Evolutionary conservation across 306 rosid species (phyloP), one percentile per base, ranked within the genome.

Genomic region (Vachellia pachyceras): DNA sequence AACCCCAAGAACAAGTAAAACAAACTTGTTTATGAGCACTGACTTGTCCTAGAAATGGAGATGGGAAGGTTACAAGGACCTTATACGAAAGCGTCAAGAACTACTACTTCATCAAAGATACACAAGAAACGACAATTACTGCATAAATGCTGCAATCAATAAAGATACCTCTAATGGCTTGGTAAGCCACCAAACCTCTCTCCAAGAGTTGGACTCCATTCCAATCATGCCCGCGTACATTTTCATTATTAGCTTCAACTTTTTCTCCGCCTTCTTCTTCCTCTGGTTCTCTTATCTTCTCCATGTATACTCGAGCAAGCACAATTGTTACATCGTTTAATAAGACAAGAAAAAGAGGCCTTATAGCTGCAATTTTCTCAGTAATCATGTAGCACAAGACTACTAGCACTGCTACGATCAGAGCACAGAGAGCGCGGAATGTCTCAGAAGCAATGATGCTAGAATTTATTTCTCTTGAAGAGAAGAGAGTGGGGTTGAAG

Each of bases 111-210:
- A 86, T 61, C 55, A 92, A 47, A 77, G 93, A 90, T 78, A 82
- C 77, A 82, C 83, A 91, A 82, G 97, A 92, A 23, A 91, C 83
- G 47, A 92, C 91, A 72, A 92, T 86, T 41, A 92, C 97, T 29
- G 85, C 42, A 83, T 91, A 92, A 87, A 94, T 84, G 82, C 97
- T 90, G 82, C 82, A 85, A 81, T 94, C 97, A 49, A 91, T 94
- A 80, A 92, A 92, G 83, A 90, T 11, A 14, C 92, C 97, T 55
- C 91, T 86, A 76, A 92, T 58, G 14, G 97, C 90, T 69, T 94
- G 98, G 78, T 92, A 94, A 7, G 82, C 87, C 3, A 88, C 97
- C 90, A 92, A 86, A 40, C 97, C 92, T 84, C 97, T 92, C 88
- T 94, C 98, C 89, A 94, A 47, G 36, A 94, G 83, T 84, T 80